Evolutionary conservation across 805 yeast genomes (phyloP).

Genomic region (Komagataella kurtzmanii): DNA sequence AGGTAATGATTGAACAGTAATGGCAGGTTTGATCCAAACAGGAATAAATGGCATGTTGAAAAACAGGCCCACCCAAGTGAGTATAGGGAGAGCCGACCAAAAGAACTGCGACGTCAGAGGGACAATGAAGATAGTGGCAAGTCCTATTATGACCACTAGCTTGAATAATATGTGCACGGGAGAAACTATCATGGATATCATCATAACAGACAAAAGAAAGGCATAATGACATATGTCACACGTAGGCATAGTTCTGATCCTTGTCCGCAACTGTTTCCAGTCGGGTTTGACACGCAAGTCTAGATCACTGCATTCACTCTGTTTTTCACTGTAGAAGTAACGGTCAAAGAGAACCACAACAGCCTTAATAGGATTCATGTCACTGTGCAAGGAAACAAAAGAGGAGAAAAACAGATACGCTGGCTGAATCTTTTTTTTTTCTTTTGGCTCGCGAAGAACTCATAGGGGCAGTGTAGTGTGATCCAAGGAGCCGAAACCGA

Average conservation of each 20-base stretch:
- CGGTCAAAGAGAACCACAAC: background rate
- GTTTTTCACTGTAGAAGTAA: background rate
- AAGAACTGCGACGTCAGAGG: slow-evolving; percentile 82
- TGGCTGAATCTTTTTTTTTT: background rate
- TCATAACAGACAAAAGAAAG: slow-evolving; percentile 33
- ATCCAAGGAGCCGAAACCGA: background rate
- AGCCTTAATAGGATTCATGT: background rate
- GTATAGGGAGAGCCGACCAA: slow-evolving; percentile 69
- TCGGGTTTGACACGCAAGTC: background rate
- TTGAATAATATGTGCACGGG: slow-evolving; percentile 35
- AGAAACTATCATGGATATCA: slow-evolving; percentile 43
- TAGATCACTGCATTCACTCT: background rate
- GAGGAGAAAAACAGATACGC: background rate
- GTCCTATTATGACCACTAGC: slow-evolving; percentile 24
- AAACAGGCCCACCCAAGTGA: slow-evolving; percentile 76
- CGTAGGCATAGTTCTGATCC: background rate
- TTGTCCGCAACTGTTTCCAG: background rate
- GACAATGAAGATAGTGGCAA: slow-evolving; percentile 34
- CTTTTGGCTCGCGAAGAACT: background rate
- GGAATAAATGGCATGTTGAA: slow-evolving; percentile 70
- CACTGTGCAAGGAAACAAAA: background rate
- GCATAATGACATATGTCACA: slow-evolving; percentile 1
- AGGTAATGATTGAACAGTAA: slow-evolving; percentile 77
- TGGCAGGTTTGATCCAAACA: slow-evolving; percentile 68
- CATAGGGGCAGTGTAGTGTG: background rate